phyloP scores from a whole-genome alignment of 2,329 filamentous ascomycete genomes.

The Coniochaeta hoffmannii region DNA sequence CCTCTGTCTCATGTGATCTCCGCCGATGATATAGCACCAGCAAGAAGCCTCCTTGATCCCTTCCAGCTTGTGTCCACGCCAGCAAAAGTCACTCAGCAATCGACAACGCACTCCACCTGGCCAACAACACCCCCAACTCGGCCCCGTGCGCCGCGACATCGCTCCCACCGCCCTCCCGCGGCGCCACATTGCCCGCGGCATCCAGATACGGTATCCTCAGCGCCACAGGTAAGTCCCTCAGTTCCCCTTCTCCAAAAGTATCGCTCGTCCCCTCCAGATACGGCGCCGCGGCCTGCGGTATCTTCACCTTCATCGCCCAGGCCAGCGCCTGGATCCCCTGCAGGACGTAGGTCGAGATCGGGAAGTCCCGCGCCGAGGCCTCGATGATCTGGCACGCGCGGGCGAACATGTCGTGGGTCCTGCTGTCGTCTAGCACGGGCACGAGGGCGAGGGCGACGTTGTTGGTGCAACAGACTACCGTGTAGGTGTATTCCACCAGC shows the following conservation, averaged over 20 bases:
- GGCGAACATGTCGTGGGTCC: background rate
- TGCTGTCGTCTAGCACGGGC: background rate
- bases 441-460: background rate
- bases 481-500: background rate
- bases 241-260: background rate
- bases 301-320: constrained; percentile 1
- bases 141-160: background rate
- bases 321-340: constrained; percentile 1
- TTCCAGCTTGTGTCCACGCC: too few relatives aligned
- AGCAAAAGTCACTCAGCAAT: background rate
- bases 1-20: too few relatives aligned
- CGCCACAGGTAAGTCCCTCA: background rate
- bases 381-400: background rate
- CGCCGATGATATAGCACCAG: too few relatives aligned
- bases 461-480: background rate
- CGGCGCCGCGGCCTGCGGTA: background rate
- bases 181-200: background rate
- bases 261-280: background rate
- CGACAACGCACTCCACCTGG: background rate
- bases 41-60: too few relatives aligned
- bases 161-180: background rate
- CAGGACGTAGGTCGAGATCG: background rate
- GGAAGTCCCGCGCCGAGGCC: background rate
- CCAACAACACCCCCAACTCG: background rate
- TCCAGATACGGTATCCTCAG: constrained; percentile 1